Evolutionary conservation across 106 monocot genomes (phyloP), one percentile per base, ranked within the genome.

Genomic region (Vanilla planifolia): DNA sequence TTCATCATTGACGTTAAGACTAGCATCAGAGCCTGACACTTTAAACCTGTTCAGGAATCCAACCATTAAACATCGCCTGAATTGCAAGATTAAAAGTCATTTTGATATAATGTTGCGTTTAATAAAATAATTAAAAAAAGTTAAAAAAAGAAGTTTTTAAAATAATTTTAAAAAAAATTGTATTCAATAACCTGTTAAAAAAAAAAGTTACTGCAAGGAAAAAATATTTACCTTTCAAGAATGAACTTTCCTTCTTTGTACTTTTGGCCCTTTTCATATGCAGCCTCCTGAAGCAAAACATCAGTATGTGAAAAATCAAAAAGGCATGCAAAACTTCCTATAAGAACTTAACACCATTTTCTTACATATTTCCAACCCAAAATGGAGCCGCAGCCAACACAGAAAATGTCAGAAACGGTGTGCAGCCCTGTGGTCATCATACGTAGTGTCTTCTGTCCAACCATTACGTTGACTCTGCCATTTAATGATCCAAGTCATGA

Each of bases 351-450:
- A 24, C 0, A 48, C 25, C 7, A 6, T 0, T 21, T 48, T 28
- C 84, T 71, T 76, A 89, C 89, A 71, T 89, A 89, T 89, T 89
- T 89, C 89, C 89, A 89, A 48, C 89, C 89, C 62, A 89, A 77
- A 63, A 89, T 77, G 33, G 89, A 84, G 4, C 89, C 89, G 72
- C 89, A 89, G 23, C 72, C 68, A 46, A 85, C 77, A 64, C 89
- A 89, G 41, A 89, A 89, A 14, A 89, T 89, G 65, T 89, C 89
- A 69, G 70, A 80, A 67, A 89, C 89, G 34, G 85, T 89, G 62
- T 89, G 89, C 89, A 89, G 63, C 27, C 89, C 89, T 1, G 89
- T 89, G 52, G 72, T 73, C 84, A 89, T 89, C 53, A 85, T 23
- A 20, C 89, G 67, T n/a, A 81, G 85, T 62, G 85, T 85, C 67